These are phyloP conservation scores for Vitis labrusca DNA, from an alignment of 164 flowering plant genomes.

Conservation along the genomic window DNA sequence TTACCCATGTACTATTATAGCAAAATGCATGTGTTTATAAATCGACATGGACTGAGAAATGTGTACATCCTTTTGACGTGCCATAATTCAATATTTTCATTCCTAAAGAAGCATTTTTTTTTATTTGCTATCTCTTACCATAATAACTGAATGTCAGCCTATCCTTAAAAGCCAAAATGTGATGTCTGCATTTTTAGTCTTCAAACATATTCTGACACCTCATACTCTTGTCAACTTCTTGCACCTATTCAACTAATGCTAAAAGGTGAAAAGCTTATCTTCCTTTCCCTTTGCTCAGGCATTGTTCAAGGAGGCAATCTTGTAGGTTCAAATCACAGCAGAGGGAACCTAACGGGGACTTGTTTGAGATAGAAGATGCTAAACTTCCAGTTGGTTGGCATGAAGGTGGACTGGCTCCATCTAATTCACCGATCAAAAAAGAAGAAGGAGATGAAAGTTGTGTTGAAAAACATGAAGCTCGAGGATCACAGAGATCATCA, in stretches of 20 bases:
- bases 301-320: conserved; percentile 65
- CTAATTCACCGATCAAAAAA: conserved; percentile 7
- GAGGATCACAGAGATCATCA: conserved; percentile 44
- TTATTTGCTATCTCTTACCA: too few species aligned
- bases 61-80: too few species aligned
- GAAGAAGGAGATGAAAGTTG: conserved; percentile 14
- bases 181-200: too few species aligned
- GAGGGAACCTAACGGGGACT: conserved; percentile 37
- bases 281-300: conserved; percentile 26
- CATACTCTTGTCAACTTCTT: neutral
- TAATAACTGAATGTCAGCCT: too few species aligned
- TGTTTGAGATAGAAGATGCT: conserved; percentile 59
- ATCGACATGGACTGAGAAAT: neutral
- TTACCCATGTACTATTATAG: neutral
- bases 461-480: conserved; percentile 14
- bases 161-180: too few species aligned
- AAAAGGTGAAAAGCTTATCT: neutral
- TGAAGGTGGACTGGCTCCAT: conserved; percentile 17
- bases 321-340: conserved; percentile 35
- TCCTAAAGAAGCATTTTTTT: too few species aligned
- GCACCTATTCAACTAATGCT: neutral
- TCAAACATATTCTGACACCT: neutral
- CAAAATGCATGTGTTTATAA: neutral
- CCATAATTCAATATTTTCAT: too few species aligned
- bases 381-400: conserved; percentile 22